phyloP scores from a whole-genome alignment of 1,139 yeast genomes.

The Debaryomyces coudertii region DNA sequence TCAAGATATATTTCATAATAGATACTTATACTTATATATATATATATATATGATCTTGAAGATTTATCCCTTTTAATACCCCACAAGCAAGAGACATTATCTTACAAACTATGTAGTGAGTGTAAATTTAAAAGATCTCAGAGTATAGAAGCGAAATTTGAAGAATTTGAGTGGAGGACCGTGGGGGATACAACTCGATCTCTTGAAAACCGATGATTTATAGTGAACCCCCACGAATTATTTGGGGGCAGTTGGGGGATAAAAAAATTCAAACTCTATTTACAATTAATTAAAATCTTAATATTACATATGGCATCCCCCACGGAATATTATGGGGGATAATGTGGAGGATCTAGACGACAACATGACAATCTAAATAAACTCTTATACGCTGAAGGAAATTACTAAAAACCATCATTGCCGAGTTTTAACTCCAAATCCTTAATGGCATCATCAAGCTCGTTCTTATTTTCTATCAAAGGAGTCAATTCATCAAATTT shows the following conservation, averaged over 20 bases:
- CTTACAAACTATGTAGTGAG: neutral
- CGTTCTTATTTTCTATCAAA: slow-evolving; percentile 60
- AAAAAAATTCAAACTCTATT: neutral
- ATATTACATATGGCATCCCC: neutral
- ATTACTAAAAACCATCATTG: slow-evolving; percentile 55
- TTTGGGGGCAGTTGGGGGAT: no score
- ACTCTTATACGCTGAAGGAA: neutral
- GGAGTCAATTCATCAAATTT: slow-evolving; percentile 77
- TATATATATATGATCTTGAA: neutral
- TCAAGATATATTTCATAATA: neutral
- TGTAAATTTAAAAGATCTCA: neutral
- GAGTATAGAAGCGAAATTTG: neutral
- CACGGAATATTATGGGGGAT: neutral
- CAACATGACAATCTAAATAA: neutral
- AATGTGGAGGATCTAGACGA: neutral
- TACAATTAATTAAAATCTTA: neutral
- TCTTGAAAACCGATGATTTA: no score
- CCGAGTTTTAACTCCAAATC: slow-evolving; percentile 60
- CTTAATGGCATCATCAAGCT: slow-evolving; percentile 56
- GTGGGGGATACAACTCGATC: neutral
- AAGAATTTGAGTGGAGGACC: neutral
- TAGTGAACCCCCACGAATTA: no score
- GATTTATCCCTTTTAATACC: neutral
- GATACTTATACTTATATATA: neutral
- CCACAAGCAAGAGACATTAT: slow-evolving; percentile 6